phyloP scores from a whole-genome alignment of 495 filamentous ascomycete genomes.

The Amniculicola lignicola region DNA sequence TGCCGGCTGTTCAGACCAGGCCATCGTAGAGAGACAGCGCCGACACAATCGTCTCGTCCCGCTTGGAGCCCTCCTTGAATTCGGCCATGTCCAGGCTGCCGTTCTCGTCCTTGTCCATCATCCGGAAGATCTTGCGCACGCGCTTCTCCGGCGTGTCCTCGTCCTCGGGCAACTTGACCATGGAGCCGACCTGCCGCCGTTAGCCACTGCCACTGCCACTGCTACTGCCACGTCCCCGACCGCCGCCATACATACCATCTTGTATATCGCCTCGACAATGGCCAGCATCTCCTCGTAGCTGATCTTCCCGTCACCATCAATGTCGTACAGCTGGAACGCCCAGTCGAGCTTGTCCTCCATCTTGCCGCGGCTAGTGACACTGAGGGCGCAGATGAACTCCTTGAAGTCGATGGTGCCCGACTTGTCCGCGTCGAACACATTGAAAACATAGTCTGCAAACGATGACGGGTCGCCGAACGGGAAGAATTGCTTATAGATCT shows the following conservation, averaged over 20 bases:
- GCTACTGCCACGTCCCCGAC: neutral
- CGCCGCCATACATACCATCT: constrained; percentile 70
- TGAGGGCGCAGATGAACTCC: constrained; percentile 97
- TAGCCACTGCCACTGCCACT: constrained; percentile 8
- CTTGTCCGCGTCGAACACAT: constrained; percentile 96
- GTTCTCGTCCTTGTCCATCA: constrained; percentile 99
- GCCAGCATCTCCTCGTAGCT: constrained; percentile 98
- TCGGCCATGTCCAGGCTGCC: constrained; percentile 88
- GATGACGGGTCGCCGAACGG: constrained; percentile 95
- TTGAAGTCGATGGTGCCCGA: constrained; percentile 98
- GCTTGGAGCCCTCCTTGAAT: constrained; percentile 98
- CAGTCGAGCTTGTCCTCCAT: constrained; percentile 99
- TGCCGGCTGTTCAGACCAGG: constrained; percentile 73
- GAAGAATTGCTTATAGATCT: constrained; percentile 99
- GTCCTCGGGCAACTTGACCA: constrained; percentile 98
- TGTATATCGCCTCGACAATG: constrained; percentile 99
- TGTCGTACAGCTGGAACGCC: constrained; percentile 99
- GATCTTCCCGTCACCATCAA: constrained; percentile 97
- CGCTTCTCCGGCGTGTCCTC: constrained; percentile 99
- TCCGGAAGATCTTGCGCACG: constrained; percentile 95
- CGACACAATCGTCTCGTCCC: constrained; percentile 98
- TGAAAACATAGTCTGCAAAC: constrained; percentile 98
- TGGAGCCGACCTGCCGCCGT: constrained; percentile 76
- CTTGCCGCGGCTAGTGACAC: constrained; percentile 93
- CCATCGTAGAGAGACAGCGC: constrained; percentile 95